Evolutionary conservation across 2,329 filamentous ascomycete genomes (phyloP).

Genomic region (Talaromyces sp.): DNA sequence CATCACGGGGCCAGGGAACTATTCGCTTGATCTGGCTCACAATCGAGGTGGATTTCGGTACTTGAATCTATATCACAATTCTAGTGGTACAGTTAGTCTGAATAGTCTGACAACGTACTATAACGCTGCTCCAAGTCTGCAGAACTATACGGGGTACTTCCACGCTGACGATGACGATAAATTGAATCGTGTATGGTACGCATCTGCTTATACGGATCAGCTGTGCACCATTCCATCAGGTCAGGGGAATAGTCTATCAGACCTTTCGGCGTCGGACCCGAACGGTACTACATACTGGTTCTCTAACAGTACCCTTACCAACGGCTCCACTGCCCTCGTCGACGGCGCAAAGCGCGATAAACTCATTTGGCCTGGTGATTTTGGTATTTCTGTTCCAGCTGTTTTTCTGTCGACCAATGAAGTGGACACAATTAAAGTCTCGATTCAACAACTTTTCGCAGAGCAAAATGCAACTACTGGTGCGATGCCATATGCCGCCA

Average conservation of each 20-base stretch:
- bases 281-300: not conserved
- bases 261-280: not conserved
- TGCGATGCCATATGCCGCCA: not conserved
- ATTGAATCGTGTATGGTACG: constrained; percentile 58
- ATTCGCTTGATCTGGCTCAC: not conserved
- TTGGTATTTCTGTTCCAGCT: constrained; percentile 56
- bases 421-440: not conserved
- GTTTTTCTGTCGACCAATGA: not conserved
- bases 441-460: not conserved
- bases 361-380: constrained; percentile 61
- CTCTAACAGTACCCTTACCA: constrained; percentile 19
- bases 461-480: not conserved
- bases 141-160: not conserved
- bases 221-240: constrained; percentile 34
- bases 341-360: constrained; percentile 45
- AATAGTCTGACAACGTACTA: not conserved
- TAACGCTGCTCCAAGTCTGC: not conserved
- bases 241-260: constrained; percentile 22
- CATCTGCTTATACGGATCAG: constrained; percentile 51
- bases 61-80: not conserved
- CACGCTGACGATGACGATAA: constrained; percentile 31
- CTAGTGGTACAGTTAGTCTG: not conserved
- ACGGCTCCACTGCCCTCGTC: constrained; percentile 36
- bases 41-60: not conserved
- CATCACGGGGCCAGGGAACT: not conserved